These are phyloP conservation scores for Zygosaccharomyces lentus DNA, from an alignment of 805 yeast species.

Conservation along the genomic window DNA sequence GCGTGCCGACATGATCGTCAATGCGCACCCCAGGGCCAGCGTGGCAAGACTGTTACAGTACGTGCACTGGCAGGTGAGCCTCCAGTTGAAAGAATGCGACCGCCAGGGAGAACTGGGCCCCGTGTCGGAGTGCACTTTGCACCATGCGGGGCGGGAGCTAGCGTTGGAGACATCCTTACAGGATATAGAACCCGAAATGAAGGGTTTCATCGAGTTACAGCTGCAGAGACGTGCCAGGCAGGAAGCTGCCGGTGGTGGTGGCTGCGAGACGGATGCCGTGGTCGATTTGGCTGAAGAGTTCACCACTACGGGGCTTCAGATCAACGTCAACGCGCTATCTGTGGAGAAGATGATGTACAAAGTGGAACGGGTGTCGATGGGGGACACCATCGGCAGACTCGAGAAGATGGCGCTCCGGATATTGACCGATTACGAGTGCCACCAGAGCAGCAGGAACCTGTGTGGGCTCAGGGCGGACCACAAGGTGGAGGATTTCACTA, in stretches of 20 bases:
- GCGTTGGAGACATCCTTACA: constrained; percentile 11
- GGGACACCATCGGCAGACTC: constrained; percentile 18
- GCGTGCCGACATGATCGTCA: constrained; percentile 17
- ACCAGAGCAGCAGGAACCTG: constrained; percentile 9
- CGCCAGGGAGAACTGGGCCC: constrained; percentile 2
- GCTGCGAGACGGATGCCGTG: constrained; percentile 10
- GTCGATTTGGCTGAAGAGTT: constrained; percentile 16
- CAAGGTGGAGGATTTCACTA: constrained; percentile 16
- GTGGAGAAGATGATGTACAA: constrained; percentile 17
- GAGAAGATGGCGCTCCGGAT: constrained; percentile 15
- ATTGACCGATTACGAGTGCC: constrained; percentile 20
- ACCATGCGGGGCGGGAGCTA: constrained; percentile 10
- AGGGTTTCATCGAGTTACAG: constrained; percentile 15
- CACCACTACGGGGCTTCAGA: constrained; percentile 13
- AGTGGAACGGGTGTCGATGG: constrained; percentile 12
- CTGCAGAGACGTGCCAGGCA: constrained; percentile 10
- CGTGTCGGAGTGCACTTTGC: constrained; percentile 11
- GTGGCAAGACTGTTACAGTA: constrained; percentile 29
- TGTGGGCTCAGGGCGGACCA: constrained; percentile 19
- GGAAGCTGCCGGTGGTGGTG: constrained; percentile 6
- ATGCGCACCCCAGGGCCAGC: constrained; percentile 25
- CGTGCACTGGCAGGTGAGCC: constrained; percentile 18
- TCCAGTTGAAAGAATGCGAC: not conserved
- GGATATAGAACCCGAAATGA: constrained; percentile 17
- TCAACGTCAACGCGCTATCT: constrained; percentile 25